These are phyloP conservation scores for Torulaspora gathmanii DNA, from an alignment of 805 yeast genomes.

Conservation along the genomic window DNA sequence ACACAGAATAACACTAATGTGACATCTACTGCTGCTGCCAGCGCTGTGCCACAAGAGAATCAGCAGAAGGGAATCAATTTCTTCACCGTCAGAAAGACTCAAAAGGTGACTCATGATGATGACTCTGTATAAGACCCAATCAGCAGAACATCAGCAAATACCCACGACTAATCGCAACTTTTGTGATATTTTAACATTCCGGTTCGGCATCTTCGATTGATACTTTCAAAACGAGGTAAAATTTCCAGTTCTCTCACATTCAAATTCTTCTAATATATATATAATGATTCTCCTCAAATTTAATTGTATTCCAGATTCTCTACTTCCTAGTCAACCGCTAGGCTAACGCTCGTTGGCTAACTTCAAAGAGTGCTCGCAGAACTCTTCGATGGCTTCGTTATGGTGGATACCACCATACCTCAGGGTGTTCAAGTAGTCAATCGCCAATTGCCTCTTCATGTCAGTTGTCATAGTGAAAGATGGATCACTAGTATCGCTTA, in stretches of 20 bases:
- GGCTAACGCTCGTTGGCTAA: background rate
- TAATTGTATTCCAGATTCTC: background rate
- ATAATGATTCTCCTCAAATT: background rate
- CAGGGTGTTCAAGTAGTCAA: conserved; percentile 52
- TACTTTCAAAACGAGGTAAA: background rate
- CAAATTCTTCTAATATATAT: conserved; percentile 1
- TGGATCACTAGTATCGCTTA: conserved; percentile 15
- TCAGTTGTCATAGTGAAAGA: conserved; percentile 26
- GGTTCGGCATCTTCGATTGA: background rate
- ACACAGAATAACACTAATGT: conserved; percentile 3
- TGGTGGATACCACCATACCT: conserved; percentile 56
- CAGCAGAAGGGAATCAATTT: conserved; percentile 59
- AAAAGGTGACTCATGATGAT: conserved; percentile 37
- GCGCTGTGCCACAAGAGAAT: conserved; percentile 21
- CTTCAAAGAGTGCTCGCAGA: conserved; percentile 37
- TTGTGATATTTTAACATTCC: background rate
- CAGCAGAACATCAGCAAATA: background rate
- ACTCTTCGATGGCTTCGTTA: conserved; percentile 61
- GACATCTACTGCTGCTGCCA: conserved; percentile 4
- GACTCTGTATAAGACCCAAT: conserved; percentile 33
- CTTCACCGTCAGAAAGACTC: conserved; percentile 61
- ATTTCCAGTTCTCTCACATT: conserved; percentile 5
- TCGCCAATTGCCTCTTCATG: conserved; percentile 48
- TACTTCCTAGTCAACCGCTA: background rate
- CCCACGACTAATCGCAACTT: background rate